Evolutionary conservation across 305 asterid genomes (phyloP), one percentile per base, ranked within the genome.

Genomic region (Ajuga reptans): DNA sequence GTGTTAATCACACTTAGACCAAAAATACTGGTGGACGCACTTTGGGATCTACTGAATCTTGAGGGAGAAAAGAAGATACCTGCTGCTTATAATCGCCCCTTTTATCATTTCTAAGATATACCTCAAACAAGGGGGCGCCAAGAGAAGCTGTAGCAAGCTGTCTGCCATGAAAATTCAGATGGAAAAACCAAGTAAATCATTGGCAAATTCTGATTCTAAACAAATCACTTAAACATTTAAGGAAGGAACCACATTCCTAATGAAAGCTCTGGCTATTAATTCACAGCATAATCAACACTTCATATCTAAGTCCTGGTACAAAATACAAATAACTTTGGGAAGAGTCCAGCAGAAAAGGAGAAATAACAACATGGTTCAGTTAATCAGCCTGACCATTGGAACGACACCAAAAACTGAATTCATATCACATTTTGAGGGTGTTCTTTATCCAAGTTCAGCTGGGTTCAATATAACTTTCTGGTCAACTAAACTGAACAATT

Each of bases 81-180:
- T 88, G 94, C 81, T 87, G 89, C 81, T 74, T 83, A 74, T 84
- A 93, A 61, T 79, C 80, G 6, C 92, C 92, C 54, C 75, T 78
- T 72, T 80, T 73, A 72, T 69, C 82, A 77, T 79, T 79, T 57
- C 85, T 86, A 69, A 88, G 92, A 75, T 84, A 93, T 52, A 93
- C 85, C 80, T 90, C 98, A 68, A 93, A 93, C 81, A 93, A 70
- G 33, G 91, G 92, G 52, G 95, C 82, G 9, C 98, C 98, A 75
- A 79, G 85, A 14, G 82, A 77, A 36, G 89, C 77, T 42, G 95
- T 80, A 51, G 89, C 92, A 72, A 93, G 90, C 91, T 92, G 96
- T 84, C 98, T 90, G 95, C 73, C 61, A 74, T 60, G 41, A 66
- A 31, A 77, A 77, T 45, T 69, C 54, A 66, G 68, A 72, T 69